phyloP scores from a whole-genome alignment of 176 grass and related monocot genomes.

The Triticum urartu region DNA sequence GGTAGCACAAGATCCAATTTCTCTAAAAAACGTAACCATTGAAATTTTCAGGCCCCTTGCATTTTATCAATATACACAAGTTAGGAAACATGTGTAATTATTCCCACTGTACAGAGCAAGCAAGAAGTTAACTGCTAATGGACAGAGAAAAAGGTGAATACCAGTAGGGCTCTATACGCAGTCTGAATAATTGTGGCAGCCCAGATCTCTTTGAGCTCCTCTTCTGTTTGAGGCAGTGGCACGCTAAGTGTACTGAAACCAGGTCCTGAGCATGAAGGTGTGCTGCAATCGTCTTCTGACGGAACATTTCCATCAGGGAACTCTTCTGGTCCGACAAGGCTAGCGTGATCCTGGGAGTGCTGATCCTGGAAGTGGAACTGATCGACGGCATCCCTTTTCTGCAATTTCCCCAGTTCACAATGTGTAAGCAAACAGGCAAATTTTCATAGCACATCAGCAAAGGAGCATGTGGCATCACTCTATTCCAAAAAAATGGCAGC shows the following conservation, averaged over 20 bases:
- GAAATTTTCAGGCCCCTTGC: too few species aligned
- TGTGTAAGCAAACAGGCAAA: not conserved
- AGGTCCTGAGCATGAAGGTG: conserved; percentile 35
- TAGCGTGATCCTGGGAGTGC: conserved; percentile 13
- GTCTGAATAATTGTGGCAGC: conserved; percentile 89
- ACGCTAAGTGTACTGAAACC: conserved; percentile 31
- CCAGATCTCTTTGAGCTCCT: conserved; percentile 49
- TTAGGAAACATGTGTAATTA: too few species aligned
- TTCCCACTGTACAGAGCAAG: too few species aligned
- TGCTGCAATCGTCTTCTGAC: conserved; percentile 32
- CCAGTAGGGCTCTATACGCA: conserved; percentile 82
- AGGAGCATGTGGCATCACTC: not conserved
- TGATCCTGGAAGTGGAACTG: conserved; percentile 41
- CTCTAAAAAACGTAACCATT: too few species aligned
- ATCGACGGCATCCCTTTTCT: conserved; percentile 30
- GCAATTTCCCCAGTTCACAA: conserved; percentile 26
- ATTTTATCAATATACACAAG: too few species aligned
- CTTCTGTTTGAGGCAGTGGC: conserved; percentile 48
- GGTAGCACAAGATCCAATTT: too few species aligned
- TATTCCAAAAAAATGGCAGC: not conserved
- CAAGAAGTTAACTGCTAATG: not conserved
- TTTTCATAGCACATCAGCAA: not conserved
- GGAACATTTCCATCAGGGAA: conserved; percentile 35
- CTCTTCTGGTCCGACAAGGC: conserved; percentile 31
- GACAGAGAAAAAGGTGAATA: conserved; percentile 25